phyloP scores from a whole-genome alignment of 306 rosid genomes.

The Quercus gilva region DNA sequence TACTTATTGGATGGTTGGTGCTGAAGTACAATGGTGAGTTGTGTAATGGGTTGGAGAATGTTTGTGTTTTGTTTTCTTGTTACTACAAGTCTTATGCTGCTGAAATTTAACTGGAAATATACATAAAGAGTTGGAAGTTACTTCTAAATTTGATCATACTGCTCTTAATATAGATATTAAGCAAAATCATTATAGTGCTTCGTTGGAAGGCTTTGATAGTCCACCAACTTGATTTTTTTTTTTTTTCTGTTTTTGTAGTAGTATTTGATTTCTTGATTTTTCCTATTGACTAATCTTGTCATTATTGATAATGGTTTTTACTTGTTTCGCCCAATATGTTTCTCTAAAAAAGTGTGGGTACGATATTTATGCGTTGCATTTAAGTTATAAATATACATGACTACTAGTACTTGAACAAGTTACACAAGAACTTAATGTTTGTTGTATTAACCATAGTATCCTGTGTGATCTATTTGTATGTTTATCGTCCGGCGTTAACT shows the following conservation, averaged over 20 bases:
- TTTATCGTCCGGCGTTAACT: background rate
- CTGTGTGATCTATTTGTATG: background rate
- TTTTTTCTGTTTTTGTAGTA: background rate
- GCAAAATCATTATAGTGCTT: background rate
- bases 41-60: no score
- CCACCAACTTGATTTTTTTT: background rate
- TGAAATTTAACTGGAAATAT: no score
- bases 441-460: background rate
- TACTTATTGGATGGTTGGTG: no score
- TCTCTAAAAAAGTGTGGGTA: background rate
- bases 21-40: no score
- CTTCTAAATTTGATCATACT: background rate
- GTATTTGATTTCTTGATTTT: background rate
- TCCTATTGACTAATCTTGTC: background rate
- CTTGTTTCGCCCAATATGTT: background rate
- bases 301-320: background rate
- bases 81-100: no score
- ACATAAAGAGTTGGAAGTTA: background rate
- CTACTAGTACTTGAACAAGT: background rate
- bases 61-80: no score
- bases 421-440: background rate
- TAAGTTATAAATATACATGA: no score
- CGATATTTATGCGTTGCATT: background rate
- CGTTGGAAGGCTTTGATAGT: background rate
- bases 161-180: background rate